phyloP scores from a whole-genome alignment of 1,139 yeast species.

The Candida albicans region DNA sequence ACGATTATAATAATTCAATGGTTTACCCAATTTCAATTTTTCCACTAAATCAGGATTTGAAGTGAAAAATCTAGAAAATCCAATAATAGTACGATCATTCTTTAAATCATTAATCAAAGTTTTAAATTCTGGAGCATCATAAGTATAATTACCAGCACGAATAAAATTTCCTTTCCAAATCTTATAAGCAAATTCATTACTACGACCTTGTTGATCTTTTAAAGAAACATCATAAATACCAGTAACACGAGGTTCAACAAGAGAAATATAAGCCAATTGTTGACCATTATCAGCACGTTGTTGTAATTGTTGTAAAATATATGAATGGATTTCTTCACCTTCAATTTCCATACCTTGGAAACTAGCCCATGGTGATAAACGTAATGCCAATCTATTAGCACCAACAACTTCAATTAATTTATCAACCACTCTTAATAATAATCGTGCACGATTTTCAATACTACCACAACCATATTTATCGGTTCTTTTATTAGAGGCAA shows the following conservation, averaged over 20 bases:
- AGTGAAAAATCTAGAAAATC: slow-evolving; percentile 47
- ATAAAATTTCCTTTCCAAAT: slow-evolving; percentile 51
- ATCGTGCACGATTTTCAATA: slow-evolving; percentile 63
- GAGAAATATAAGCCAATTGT: slow-evolving; percentile 49
- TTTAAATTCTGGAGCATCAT: slow-evolving; percentile 24
- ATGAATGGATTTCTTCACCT: slow-evolving; percentile 36
- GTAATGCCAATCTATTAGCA: slow-evolving; percentile 50
- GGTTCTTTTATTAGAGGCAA: slow-evolving; percentile 48
- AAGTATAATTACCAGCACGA: slow-evolving; percentile 46
- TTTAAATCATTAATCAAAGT: slow-evolving; percentile 24
- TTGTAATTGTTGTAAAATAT: slow-evolving; percentile 37
- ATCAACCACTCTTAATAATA: slow-evolving; percentile 57
- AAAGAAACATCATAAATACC: slow-evolving; percentile 16
- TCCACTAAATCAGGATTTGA: slow-evolving; percentile 54
- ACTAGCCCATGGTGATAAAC: slow-evolving; percentile 61
- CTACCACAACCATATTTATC: slow-evolving; percentile 34
- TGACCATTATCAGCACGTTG: slow-evolving; percentile 39
- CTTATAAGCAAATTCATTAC: slow-evolving; percentile 37
- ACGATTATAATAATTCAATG: slow-evolving; percentile 35
- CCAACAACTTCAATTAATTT: slow-evolving; percentile 53
- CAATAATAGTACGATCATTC: slow-evolving; percentile 42
- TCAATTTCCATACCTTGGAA: slow-evolving; percentile 40
- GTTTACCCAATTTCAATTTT: slow-evolving; percentile 44
- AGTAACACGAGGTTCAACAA: slow-evolving; percentile 46
- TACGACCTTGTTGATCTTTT: slow-evolving; percentile 15